Evolutionary conservation across 225 moss, liverwort and hornwort genomes (phyloP).

Genomic region (Marchantia paleacea): DNA sequence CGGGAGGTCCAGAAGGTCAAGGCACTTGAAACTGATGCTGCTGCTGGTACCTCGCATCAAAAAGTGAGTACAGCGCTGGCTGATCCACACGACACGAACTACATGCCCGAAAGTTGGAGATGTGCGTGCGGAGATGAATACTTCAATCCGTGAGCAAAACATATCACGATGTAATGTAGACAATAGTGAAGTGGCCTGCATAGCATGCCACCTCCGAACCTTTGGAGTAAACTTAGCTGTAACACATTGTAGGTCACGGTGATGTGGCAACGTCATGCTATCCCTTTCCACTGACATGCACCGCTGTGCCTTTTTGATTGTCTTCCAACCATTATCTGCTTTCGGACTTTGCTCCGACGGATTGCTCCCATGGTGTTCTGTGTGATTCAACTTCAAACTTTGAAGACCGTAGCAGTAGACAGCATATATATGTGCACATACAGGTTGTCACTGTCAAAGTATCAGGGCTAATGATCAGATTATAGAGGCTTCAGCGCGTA

Average conservation of each 20-base stretch:
- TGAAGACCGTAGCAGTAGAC: not conserved
- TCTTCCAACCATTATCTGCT: not conserved
- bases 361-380: not conserved
- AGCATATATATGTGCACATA: not conserved
- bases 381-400: not conserved
- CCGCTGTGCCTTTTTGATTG: not conserved
- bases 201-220: not conserved
- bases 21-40: conserved; percentile 1
- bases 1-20: conserved; percentile 32
- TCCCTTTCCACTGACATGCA: not conserved
- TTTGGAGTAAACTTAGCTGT: not conserved
- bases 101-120: conserved; percentile 56
- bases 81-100: conserved; percentile 49
- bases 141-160: conserved; percentile 34
- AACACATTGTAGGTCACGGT: not conserved
- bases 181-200: not conserved
- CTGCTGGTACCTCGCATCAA: conserved; percentile 3
- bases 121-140: conserved; percentile 43
- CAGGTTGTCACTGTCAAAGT: not conserved
- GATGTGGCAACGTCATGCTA: not conserved
- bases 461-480: not conserved
- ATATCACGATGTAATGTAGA: not conserved
- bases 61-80: not conserved
- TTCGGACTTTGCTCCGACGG: not conserved
- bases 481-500: not conserved